Evolutionary conservation across 1,139 yeast genomes (phyloP).

Genomic region (Pichia sorboxylosa): DNA sequence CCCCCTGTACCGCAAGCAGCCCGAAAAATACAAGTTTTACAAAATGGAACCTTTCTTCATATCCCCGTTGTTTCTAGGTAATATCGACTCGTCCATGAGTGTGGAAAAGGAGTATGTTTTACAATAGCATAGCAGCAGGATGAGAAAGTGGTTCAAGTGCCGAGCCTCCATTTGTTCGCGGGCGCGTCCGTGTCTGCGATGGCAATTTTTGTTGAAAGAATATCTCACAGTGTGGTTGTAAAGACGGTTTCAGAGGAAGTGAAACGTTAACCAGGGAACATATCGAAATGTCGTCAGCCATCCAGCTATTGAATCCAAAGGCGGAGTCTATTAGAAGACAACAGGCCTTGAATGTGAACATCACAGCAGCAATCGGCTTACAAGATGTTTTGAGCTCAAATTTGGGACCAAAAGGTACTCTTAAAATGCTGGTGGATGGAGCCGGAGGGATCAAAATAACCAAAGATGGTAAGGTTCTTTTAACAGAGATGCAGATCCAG

Average conservation of each 20-base stretch:
- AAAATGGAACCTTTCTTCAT: slow-evolving; percentile 5
- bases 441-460: slow-evolving; percentile 92
- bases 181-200: too few relatives aligned
- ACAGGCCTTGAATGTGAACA: slow-evolving; percentile 91
- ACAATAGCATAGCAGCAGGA: slow-evolving; percentile 2
- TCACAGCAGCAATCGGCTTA: slow-evolving; percentile 91
- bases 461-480: slow-evolving; percentile 89
- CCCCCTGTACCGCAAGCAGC: slow-evolving; percentile 34
- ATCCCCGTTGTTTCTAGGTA: background rate
- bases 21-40: slow-evolving; percentile 21
- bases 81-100: slow-evolving; percentile 1
- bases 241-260: too few relatives aligned
- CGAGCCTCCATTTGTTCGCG: too few relatives aligned
- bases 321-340: slow-evolving; percentile 91
- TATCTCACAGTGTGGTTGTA: too few relatives aligned
- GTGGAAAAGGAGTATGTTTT: slow-evolving; percentile 3
- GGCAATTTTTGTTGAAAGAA: too few relatives aligned
- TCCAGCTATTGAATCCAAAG: slow-evolving; percentile 89
- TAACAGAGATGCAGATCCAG: slow-evolving; percentile 96
- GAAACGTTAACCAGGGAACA: too few relatives aligned
- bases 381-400: slow-evolving; percentile 87
- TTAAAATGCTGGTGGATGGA: slow-evolving; percentile 94
- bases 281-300: slow-evolving; percentile 44
- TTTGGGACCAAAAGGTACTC: slow-evolving; percentile 94
- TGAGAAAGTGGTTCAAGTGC: too few relatives aligned